A percentile compares a stretch with the other conserved stretches of the same genome.
Evolutionary conservation across 495 filamentous ascomycete genomes (phyloP).

Genomic region (Pseudevernia furfuracea): DNA sequence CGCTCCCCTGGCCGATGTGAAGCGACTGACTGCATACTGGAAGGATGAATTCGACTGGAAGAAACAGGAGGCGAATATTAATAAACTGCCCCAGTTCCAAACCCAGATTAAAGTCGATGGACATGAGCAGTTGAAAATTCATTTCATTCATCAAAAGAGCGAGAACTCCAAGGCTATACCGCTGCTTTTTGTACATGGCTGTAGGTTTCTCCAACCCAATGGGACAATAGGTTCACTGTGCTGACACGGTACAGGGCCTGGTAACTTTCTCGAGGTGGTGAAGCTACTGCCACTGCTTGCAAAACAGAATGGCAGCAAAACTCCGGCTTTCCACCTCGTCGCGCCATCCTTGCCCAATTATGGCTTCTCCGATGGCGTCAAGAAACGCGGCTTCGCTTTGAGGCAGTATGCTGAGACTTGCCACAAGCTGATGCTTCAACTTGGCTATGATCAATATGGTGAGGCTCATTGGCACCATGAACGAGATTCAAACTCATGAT

Average conservation of each 20-base stretch:
- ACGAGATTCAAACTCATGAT: conserved; percentile 1
- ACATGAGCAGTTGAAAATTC: conserved; percentile 37
- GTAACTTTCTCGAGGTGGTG: conserved; percentile 36
- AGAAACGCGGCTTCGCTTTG: conserved; percentile 44
- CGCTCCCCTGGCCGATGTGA: conserved; percentile 35
- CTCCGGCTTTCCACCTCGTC: conserved; percentile 38
- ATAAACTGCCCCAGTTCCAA: conserved; percentile 39
- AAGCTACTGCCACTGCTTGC: conserved; percentile 32
- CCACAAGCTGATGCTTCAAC: conserved; percentile 58
- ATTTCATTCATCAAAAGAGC: conserved; percentile 42
- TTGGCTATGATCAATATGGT: conserved; percentile 61
- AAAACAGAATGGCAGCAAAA: conserved; percentile 18
- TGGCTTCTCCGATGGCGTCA: conserved; percentile 35
- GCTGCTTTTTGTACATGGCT: conserved; percentile 42
- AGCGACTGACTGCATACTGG: conserved; percentile 37
- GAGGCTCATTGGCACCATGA: conserved; percentile 8
- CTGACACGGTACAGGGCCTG: conserved; percentile 27
- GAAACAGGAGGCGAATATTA: conserved; percentile 37
- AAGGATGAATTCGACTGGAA: conserved; percentile 38
- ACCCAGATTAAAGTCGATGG: conserved; percentile 38
- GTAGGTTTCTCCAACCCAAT: conserved; percentile 18
- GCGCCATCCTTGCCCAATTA: conserved; percentile 41
- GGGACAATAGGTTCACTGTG: no score
- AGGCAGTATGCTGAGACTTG: conserved; percentile 54
- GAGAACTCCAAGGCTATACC: conserved; percentile 33